Conservation (phyloP, 1,284 basidiomycete genomes). For the Inonotus hispidus region DNA sequence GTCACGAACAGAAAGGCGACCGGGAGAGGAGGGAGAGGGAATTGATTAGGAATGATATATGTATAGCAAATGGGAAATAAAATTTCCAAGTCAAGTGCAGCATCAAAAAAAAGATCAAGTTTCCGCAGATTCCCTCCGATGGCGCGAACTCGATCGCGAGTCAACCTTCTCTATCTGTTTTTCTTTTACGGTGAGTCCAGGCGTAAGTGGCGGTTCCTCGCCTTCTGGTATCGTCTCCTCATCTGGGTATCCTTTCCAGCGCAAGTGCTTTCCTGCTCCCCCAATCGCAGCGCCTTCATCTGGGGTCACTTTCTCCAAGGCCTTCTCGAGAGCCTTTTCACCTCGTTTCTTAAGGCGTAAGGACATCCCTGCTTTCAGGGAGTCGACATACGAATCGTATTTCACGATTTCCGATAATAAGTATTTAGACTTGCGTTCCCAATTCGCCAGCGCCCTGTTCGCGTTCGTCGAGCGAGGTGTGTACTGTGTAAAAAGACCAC, state of each 20-base stretch:
- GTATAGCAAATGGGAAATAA: background rate
- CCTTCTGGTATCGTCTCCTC: constrained; percentile 22
- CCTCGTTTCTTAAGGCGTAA: constrained; percentile 81
- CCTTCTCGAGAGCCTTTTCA: constrained; percentile 79
- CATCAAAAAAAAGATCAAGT: background rate
- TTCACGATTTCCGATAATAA: constrained; percentile 90
- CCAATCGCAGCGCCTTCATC: constrained; percentile 29
- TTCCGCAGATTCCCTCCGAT: constrained; percentile 10
- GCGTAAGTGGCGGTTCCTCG: constrained; percentile 21
- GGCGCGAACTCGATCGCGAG: constrained; percentile 10
- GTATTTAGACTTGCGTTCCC: constrained; percentile 88
- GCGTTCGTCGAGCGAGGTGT: constrained; percentile 70
- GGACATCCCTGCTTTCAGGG: constrained; percentile 73
- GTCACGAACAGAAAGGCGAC: background rate
- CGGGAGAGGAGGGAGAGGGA: background rate
- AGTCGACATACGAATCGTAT: constrained; percentile 93
- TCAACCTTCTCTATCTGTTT: background rate
- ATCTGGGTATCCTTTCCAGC: constrained; percentile 19
- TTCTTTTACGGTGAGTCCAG: constrained; percentile 7
- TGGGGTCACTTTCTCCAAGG: constrained; percentile 43
- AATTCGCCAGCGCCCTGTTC: constrained; percentile 79
- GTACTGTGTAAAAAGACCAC: constrained; percentile 50
- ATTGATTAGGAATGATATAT: background rate
- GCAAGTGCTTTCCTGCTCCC: background rate
- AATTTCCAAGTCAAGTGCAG: background rate